Evolutionary conservation across 2,329 filamentous ascomycete species (phyloP), one percentile per base, ranked within the genome.

Genomic region (Claviceps africana): DNA sequence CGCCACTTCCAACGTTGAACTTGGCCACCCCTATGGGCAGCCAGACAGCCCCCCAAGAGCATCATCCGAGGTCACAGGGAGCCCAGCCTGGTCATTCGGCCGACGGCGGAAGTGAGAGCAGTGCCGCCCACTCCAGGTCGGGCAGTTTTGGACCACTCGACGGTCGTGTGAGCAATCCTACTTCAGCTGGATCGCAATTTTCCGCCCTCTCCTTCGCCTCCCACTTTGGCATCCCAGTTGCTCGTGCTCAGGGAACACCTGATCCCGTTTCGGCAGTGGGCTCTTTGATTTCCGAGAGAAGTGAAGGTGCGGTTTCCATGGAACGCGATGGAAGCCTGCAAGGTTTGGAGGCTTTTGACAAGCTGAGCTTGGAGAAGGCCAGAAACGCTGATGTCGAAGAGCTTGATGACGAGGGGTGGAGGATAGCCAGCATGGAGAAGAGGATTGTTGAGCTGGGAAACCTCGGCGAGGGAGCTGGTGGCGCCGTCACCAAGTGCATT

Each of bases 401-500:
- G 59, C 71, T 98, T 48, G 91, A 97, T 64, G 90, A 96, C 61
- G 87, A 95, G 56, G 89, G 88, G 21, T 98, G 93, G 93, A 82
- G 86, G 64, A 90, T 94, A 50, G 93, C 91, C 11, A 95, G 89
- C 64, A 79, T 86, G 66, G 88, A 95, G 64, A 86, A 87, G 58
- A 81, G 89, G 61, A 94, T 98, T 56, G 75, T 86, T 48, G 89
- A 98, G 68, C 71, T 95, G 30, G 93, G 91, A 30, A 89, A 86
- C 62, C 71, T 98, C 43, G 93, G 93, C 53, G 93, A 98, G 67
- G 93, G 93, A 60, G 93, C 93, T 47, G 93, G 93, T 57, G 93
- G 93, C 64, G 93, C 93, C 7, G 93, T 98, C 49, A 98, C 91
- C 25, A 83, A 85, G 62, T 95, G 89, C 67, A 85, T 83, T 67